These are phyloP conservation scores for Centella asiatica DNA, from an alignment of 129 eudicot species.

Conservation along the genomic window DNA sequence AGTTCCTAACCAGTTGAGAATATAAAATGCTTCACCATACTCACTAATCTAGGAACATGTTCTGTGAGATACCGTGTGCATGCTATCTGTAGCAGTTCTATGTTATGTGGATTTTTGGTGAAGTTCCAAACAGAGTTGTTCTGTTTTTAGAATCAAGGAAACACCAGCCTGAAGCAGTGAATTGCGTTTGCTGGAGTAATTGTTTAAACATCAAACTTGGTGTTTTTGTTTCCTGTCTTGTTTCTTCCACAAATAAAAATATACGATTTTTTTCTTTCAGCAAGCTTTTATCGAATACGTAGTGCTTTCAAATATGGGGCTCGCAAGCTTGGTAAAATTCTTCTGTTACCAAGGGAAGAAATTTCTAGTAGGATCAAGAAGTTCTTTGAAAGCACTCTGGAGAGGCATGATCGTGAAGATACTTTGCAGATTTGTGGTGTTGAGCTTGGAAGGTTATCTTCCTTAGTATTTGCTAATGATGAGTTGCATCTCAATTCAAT, in stretches of 20 bases:
- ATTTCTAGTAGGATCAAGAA: slow-evolving; percentile 43
- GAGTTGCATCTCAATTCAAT: slow-evolving; percentile 34
- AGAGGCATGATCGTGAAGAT: slow-evolving; percentile 40
- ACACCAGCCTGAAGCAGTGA: background rate
- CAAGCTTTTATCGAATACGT: slow-evolving; percentile 66
- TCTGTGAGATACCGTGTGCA: too few species aligned
- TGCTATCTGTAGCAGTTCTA: background rate
- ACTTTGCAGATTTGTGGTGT: slow-evolving; percentile 18
- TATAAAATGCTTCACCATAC: too few species aligned
- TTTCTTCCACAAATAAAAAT: background rate
- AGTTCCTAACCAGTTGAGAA: too few species aligned
- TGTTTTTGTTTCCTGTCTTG: background rate
- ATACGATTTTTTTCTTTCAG: slow-evolving; percentile 18
- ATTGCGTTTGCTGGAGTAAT: background rate
- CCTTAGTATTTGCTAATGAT: slow-evolving; percentile 36
- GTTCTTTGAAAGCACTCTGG: slow-evolving; percentile 59
- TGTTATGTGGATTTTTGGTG: background rate
- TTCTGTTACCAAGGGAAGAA: slow-evolving; percentile 33
- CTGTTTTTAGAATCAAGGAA: background rate
- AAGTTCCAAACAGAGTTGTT: background rate
- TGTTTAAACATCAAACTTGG: background rate
- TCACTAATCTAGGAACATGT: background rate
- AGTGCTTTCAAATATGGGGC: slow-evolving; percentile 86
- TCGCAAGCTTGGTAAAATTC: slow-evolving; percentile 65
- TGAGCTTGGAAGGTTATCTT: slow-evolving; percentile 19